A percentile compares a stretch with the other conserved stretches of the same genome.
Conservation (phyloP, 495 filamentous ascomycete species). For the Bombardia bombarda region DNA sequence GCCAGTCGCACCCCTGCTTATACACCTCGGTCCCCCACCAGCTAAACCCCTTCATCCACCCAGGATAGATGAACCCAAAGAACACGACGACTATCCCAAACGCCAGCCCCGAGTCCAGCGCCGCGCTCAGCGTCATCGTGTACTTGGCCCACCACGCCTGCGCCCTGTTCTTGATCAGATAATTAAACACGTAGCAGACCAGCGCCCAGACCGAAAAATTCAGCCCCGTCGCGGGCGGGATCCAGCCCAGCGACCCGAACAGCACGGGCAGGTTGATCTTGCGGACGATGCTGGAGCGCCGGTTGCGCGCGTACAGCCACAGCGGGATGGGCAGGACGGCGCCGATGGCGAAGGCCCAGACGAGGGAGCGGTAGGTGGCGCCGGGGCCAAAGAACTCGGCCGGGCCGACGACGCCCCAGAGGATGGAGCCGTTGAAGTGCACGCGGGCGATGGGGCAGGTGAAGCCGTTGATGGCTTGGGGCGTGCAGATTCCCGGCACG, state of each 20-base stretch:
- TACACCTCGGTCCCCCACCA: constrained; percentile 78
- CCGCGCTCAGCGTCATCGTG: constrained; percentile 77
- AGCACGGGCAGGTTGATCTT: constrained; percentile 65
- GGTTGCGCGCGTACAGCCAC: constrained; percentile 51
- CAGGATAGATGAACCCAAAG: constrained; percentile 71
- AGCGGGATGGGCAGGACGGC: constrained; percentile 59
- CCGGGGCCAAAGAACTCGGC: constrained; percentile 64
- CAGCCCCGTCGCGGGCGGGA: constrained; percentile 76
- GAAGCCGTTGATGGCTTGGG: constrained; percentile 73
- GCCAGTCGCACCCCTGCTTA: constrained; percentile 58
- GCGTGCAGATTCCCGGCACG: constrained; percentile 69
- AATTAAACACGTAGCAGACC: constrained; percentile 78
- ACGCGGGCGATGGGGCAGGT: constrained; percentile 82
- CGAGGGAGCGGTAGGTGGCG: constrained; percentile 59
- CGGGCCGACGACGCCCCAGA: constrained; percentile 84
- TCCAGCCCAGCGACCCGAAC: constrained; percentile 69
- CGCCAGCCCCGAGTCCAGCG: constrained; percentile 72
- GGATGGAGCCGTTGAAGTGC: constrained; percentile 81
- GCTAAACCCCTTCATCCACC: constrained; percentile 51
- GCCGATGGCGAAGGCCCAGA: constrained; percentile 74
- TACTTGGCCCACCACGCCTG: constrained; percentile 80
- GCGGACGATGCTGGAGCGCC: constrained; percentile 43
- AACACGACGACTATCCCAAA: constrained; percentile 75
- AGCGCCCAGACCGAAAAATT: constrained; percentile 78
- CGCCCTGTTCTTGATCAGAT: constrained; percentile 56